These are phyloP conservation scores for Thelonectria blattea DNA, from an alignment of 2,329 filamentous ascomycete genomes.

Conservation along the genomic window DNA sequence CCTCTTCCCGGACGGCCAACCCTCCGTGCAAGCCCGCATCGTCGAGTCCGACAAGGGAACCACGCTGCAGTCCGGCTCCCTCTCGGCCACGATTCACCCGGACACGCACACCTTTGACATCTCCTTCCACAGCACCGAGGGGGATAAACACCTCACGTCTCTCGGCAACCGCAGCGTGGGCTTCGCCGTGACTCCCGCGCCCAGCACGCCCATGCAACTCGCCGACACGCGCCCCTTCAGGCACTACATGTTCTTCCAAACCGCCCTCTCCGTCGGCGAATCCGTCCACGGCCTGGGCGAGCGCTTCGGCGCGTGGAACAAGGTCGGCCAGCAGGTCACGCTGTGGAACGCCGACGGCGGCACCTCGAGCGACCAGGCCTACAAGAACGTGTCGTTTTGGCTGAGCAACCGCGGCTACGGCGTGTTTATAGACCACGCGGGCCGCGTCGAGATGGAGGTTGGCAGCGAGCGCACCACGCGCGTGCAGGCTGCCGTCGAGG, in stretches of 20 bases:
- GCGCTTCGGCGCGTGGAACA: conserved; percentile 78
- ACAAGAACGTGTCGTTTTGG: conserved; percentile 76
- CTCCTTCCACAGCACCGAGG: conserved; percentile 46
- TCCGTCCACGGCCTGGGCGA: conserved; percentile 77
- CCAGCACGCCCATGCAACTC: conserved; percentile 43
- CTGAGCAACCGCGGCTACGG: conserved; percentile 77
- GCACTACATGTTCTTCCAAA: conserved; percentile 64
- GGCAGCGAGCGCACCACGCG: conserved; percentile 75
- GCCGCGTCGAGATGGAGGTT: conserved; percentile 73
- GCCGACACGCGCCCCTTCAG: conserved; percentile 51
- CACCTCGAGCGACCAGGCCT: conserved; percentile 72
- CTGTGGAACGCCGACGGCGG: conserved; percentile 71
- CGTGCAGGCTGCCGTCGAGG: conserved; percentile 72
- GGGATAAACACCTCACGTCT: conserved; percentile 45
- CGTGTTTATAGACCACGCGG: conserved; percentile 74
- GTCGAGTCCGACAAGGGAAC: conserved; percentile 43
- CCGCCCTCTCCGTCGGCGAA: conserved; percentile 63
- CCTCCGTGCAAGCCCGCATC: conserved; percentile 38
- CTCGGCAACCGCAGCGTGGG: conserved; percentile 49
- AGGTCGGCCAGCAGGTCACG: conserved; percentile 72
- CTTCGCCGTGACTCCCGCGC: conserved; percentile 45
- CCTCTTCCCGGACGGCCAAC: conserved; percentile 46
- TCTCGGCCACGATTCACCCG: conserved; percentile 45
- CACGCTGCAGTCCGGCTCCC: conserved; percentile 44
- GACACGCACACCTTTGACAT: conserved; percentile 48